Evolutionary conservation across 2,329 filamentous ascomycete genomes (phyloP).

Genomic region (Beauveria sp.): DNA sequence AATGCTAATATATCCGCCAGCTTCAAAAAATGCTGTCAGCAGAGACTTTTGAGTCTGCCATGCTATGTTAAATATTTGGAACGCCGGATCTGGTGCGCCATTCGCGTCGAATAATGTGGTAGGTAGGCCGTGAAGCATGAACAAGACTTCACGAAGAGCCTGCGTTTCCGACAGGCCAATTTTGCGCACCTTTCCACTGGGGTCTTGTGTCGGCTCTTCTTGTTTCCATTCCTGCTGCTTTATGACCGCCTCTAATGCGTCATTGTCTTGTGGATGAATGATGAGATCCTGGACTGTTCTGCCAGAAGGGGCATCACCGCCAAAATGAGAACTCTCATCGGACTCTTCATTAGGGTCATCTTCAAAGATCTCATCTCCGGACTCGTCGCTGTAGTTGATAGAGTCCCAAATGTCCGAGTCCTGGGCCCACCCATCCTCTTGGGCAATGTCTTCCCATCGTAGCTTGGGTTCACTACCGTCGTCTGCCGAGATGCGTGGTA

Average conservation of each 20-base stretch:
- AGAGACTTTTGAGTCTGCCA: constrained; percentile 44
- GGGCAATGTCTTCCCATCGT: constrained; percentile 73
- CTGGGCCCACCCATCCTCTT: constrained; percentile 64
- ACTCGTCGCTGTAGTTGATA: constrained; percentile 61
- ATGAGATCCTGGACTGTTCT: constrained; percentile 26
- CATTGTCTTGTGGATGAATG: constrained; percentile 25
- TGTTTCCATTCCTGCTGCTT: constrained; percentile 29
- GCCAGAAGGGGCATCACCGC: constrained; percentile 22
- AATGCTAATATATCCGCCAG: constrained; percentile 35
- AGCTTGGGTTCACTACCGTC: constrained; percentile 41
- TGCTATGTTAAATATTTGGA: constrained; percentile 40
- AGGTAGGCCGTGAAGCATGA: constrained; percentile 74
- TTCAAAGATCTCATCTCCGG: constrained; percentile 39
- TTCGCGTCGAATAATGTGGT: constrained; percentile 59
- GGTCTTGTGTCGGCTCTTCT: constrained; percentile 27
- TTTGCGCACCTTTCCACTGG: constrained; percentile 28
- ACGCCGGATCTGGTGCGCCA: constrained; percentile 31
- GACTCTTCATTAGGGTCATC: constrained; percentile 31
- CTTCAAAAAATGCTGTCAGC: constrained; percentile 38
- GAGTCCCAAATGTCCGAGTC: constrained; percentile 64
- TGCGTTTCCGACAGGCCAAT: constrained; percentile 61
- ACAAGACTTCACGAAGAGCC: constrained; percentile 67
- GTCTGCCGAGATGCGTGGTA: constrained; percentile 44
- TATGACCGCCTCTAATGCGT: constrained; percentile 23
- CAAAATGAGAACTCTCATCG: constrained; percentile 24